These are phyloP conservation scores for Exophiala sp. DNA, from an alignment of 2,329 filamentous ascomycete genomes.

Conservation along the genomic window DNA sequence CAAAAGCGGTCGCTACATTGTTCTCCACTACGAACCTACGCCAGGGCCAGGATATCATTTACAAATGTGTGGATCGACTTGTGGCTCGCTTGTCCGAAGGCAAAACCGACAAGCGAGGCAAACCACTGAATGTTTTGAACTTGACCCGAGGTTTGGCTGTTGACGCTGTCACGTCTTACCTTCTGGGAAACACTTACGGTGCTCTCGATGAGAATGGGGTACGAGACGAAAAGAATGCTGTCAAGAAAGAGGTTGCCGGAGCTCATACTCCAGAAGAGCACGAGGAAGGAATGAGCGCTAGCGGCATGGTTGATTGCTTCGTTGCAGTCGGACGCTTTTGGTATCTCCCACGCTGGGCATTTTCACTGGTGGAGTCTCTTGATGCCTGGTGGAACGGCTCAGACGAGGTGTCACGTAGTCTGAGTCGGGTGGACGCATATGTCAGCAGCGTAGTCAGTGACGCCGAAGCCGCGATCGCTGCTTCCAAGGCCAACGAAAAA, in stretches of 20 bases:
- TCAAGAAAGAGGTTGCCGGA: constrained; percentile 15
- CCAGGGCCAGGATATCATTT: constrained; percentile 37
- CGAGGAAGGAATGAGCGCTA: constrained; percentile 35
- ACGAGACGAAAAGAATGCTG: constrained; percentile 12
- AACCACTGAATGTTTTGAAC: constrained; percentile 46
- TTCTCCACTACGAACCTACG: constrained; percentile 46
- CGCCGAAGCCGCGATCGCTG: constrained; percentile 13
- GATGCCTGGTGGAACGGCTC: constrained; percentile 25
- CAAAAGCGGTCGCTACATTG: constrained; percentile 47
- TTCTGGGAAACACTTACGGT: constrained; percentile 49
- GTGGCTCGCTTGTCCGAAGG: constrained; percentile 39
- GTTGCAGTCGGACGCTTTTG: constrained; percentile 52
- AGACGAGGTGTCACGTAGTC: constrained; percentile 18
- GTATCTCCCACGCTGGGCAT: constrained; percentile 43
- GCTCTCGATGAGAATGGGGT: constrained; percentile 37
- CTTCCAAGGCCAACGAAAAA: constrained; percentile 8
- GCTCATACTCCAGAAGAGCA: constrained; percentile 11
- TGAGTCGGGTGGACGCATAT: constrained; percentile 26
- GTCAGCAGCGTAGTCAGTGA: constrained; percentile 21
- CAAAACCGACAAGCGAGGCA: constrained; percentile 23
- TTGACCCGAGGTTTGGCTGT: constrained; percentile 47
- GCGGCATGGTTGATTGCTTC: constrained; percentile 50
- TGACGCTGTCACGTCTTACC: constrained; percentile 50
- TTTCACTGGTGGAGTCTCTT: constrained; percentile 23
- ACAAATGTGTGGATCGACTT: constrained; percentile 41